phyloP scores from a whole-genome alignment of 495 filamentous ascomycete species.

The Hypoxylon fuscum region DNA sequence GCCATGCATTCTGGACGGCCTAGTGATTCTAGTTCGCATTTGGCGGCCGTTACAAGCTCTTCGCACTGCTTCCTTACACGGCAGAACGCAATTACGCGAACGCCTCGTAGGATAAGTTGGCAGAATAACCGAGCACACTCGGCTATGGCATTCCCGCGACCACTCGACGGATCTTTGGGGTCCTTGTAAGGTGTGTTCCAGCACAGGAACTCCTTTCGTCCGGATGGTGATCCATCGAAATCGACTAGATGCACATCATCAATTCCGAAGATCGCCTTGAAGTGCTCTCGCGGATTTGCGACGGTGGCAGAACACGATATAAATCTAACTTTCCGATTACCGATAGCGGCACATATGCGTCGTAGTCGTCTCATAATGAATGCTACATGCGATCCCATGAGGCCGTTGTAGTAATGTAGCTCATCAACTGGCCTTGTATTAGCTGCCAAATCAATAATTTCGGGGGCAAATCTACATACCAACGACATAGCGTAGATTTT shows the following conservation, averaged over 20 bases:
- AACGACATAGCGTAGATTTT: slow-evolving; percentile 91
- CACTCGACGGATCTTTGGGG: slow-evolving; percentile 83
- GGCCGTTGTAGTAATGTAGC: slow-evolving; percentile 94
- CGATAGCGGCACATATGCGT: slow-evolving; percentile 88
- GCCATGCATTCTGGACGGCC: slow-evolving; percentile 76
- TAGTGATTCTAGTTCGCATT: slow-evolving; percentile 74
- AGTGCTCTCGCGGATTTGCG: slow-evolving; percentile 91
- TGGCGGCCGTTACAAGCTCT: slow-evolving; percentile 80
- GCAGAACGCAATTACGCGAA: slow-evolving; percentile 94
- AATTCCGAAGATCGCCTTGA: slow-evolving; percentile 92
- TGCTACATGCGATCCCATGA: slow-evolving; percentile 93
- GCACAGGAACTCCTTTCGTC: slow-evolving; percentile 93
- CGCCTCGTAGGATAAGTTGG: slow-evolving; percentile 86
- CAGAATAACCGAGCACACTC: slow-evolving; percentile 92
- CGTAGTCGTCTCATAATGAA: slow-evolving; percentile 93
- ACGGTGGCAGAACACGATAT: slow-evolving; percentile 98
- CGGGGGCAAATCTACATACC: slow-evolving; percentile 51
- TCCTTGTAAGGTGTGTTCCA: slow-evolving; percentile 99
- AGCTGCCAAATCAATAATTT: neutral
- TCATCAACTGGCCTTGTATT: slow-evolving; percentile 67
- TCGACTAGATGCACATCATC: slow-evolving; percentile 79
- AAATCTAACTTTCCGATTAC: slow-evolving; percentile 88
- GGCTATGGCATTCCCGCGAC: slow-evolving; percentile 79
- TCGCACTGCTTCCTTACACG: slow-evolving; percentile 89
- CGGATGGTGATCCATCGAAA: slow-evolving; percentile 92